Evolutionary conservation across 1,139 yeast genomes (phyloP).

Genomic region (Blastobotrys indianensis): DNA sequence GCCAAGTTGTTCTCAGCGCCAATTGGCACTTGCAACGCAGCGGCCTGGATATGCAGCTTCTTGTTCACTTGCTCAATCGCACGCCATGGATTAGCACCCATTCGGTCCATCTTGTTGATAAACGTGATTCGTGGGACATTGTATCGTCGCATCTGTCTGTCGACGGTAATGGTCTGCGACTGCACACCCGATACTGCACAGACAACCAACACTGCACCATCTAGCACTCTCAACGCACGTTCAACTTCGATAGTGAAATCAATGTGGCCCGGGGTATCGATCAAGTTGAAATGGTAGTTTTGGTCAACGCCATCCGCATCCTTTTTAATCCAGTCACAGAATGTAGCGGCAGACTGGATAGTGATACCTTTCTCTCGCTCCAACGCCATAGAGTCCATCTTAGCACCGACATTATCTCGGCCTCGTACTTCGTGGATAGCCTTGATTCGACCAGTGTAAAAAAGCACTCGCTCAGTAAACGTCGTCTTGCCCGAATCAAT

Average conservation of each 20-base stretch:
- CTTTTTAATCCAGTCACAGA: constrained; percentile 86
- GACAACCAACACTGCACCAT: constrained; percentile 96
- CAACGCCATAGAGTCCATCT: constrained; percentile 96
- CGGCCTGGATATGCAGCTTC: constrained; percentile 89
- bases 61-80: constrained; percentile 87
- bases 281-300: constrained; percentile 82
- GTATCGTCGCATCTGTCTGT: constrained; percentile 97
- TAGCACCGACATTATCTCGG: constrained; percentile 96
- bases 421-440: constrained; percentile 99
- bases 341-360: constrained; percentile 97
- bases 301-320: constrained; percentile 35
- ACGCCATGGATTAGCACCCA: constrained; percentile 97
- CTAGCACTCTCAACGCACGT: constrained; percentile 91
- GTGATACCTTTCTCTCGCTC: constrained; percentile 98
- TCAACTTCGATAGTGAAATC: constrained; percentile 98
- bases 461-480: constrained; percentile 92
- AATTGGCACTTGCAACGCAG: constrained; percentile 96
- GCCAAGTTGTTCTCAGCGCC: constrained; percentile 80
- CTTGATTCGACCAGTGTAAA: constrained; percentile 94
- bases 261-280: constrained; percentile 98
- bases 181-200: constrained; percentile 99
- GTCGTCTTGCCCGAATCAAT: constrained; percentile 97
- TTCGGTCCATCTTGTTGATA: constrained; percentile 96
- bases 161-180: constrained; percentile 97
- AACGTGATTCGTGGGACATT: constrained; percentile 95